Conservation (phyloP, 768 basidiomycete species). For the Lactarius sp. region DNA sequence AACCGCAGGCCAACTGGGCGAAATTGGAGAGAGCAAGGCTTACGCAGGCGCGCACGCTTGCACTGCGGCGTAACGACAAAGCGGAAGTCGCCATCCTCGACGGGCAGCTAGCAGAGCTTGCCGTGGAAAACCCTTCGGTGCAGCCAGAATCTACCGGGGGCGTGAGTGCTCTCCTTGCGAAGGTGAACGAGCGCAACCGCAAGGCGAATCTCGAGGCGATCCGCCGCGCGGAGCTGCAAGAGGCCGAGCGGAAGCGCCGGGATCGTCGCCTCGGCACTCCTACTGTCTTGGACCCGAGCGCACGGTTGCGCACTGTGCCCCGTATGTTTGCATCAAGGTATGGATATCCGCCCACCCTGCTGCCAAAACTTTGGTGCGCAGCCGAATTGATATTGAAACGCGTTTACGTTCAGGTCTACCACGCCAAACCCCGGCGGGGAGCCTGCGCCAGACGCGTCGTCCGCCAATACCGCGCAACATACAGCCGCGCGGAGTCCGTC, state of each 20-base stretch:
- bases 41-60: constrained; percentile 66
- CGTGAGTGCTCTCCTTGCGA: constrained; percentile 48
- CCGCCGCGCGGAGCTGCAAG: constrained; percentile 65
- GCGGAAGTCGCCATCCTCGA: constrained; percentile 60
- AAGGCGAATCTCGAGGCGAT: constrained; percentile 79
- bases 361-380: not conserved
- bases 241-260: constrained; percentile 62
- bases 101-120: constrained; percentile 54
- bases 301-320: constrained; percentile 60
- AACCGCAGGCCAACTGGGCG: constrained; percentile 34
- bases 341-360: constrained; percentile 26
- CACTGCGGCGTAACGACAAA: constrained; percentile 66
- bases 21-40: constrained; percentile 64
- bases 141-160: constrained; percentile 25
- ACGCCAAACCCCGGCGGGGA: constrained; percentile 38
- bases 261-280: constrained; percentile 58
- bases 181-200: constrained; percentile 87
- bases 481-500: constrained; percentile 28
- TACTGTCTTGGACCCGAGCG: constrained; percentile 49
- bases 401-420: constrained; percentile 33
- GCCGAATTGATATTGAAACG: not conserved
- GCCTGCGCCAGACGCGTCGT: constrained; percentile 30
- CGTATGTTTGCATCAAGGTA: constrained; percentile 64
- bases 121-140: constrained; percentile 22
- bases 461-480: constrained; percentile 34